phyloP scores from a whole-genome alignment of 1,139 yeast species.

The Debaryomycetaceae sp. region DNA sequence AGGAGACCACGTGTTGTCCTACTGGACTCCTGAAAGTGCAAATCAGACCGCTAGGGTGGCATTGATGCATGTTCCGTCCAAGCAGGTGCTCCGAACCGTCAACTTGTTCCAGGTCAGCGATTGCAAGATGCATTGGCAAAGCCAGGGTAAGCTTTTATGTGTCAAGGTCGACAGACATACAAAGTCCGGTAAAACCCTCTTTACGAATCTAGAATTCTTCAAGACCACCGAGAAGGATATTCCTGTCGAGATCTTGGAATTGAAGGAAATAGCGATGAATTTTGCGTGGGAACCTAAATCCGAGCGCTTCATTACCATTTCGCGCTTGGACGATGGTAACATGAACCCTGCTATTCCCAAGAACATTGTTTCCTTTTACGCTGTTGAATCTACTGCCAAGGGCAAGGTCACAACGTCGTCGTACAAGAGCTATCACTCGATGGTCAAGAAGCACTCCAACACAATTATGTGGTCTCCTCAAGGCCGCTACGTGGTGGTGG shows the following conservation, averaged over 20 bases:
- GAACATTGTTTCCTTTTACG: constrained; percentile 71
- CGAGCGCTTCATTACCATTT: constrained; percentile 74
- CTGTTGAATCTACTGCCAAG: constrained; percentile 44
- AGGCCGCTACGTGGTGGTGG: constrained; percentile 81
- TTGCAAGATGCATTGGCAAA: constrained; percentile 93
- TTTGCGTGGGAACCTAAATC: constrained; percentile 96
- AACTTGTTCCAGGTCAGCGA: constrained; percentile 91
- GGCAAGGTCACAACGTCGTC: constrained; percentile 17
- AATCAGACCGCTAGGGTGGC: constrained; percentile 96
- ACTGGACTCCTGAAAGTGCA: constrained; percentile 92
- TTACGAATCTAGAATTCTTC: constrained; percentile 90
- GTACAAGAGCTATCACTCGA: constrained; percentile 30
- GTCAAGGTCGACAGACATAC: constrained; percentile 97
- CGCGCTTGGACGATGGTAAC: constrained; percentile 51
- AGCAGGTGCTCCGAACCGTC: constrained; percentile 76
- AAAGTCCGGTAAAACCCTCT: constrained; percentile 83
- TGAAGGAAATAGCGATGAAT: constrained; percentile 78
- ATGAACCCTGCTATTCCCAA: constrained; percentile 62
- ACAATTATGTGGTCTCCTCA: constrained; percentile 84
- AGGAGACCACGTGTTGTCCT: constrained; percentile 66
- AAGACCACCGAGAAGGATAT: constrained; percentile 78
- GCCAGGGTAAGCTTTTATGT: constrained; percentile 72
- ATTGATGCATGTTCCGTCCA: constrained; percentile 78
- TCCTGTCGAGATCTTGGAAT: constrained; percentile 90
- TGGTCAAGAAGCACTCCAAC: constrained; percentile 60